Evolutionary conservation across 2,329 filamentous ascomycete genomes (phyloP), one percentile per base, ranked within the genome.

Genomic region (Fusarium sororula): DNA sequence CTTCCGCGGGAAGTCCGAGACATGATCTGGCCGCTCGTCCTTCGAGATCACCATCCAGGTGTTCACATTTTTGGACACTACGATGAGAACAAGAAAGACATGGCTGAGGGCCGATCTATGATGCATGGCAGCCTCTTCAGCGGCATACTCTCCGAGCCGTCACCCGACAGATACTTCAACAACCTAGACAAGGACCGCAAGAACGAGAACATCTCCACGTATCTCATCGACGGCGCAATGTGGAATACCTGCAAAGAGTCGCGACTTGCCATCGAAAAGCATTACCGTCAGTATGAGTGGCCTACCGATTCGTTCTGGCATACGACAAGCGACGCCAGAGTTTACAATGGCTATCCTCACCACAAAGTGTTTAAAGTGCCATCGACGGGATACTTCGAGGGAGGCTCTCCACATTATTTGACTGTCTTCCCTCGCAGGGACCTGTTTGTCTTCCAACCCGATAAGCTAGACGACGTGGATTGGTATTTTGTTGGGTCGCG

Each of bases 191-290:
- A n/a, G 37, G 8, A 22, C 7, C 30, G 42, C 37, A 14, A 11
- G 4, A 41, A 45, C n/a, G 72, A 42, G 13, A 63, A 69, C 18
- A 7, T 38, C 2, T 73, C 71, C 10, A 64, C 55, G 6, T 73
- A 70, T 24, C 30, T 70, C 12, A 41, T 61, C 9, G 70, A 73
- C n/a, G 57, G 54, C 1, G 68, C 68, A 17, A 20, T 72, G 28
- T 73, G 65, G 68, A 61, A 45, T 7, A 62, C 61, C 30, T 73
- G 65, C 26, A 72, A 66, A 54, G 60, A 72, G 37, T 73, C 69
- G 1, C 47, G 58, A 13, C n/a, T 44, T 12, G 10, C 69, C 4
- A 62, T 70, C 30, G 45, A 70, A 26, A 30, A 24, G 5, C 17
- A 51, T 44, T 66, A 32, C 26, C 9, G n/a, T n/a, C 53, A 28